Percentiles rank a stretch among this genome's conserved stretches.
Evolutionary conservation across 768 basidiomycete species (phyloP).

Genomic region (Lyophyllum semitale): DNA sequence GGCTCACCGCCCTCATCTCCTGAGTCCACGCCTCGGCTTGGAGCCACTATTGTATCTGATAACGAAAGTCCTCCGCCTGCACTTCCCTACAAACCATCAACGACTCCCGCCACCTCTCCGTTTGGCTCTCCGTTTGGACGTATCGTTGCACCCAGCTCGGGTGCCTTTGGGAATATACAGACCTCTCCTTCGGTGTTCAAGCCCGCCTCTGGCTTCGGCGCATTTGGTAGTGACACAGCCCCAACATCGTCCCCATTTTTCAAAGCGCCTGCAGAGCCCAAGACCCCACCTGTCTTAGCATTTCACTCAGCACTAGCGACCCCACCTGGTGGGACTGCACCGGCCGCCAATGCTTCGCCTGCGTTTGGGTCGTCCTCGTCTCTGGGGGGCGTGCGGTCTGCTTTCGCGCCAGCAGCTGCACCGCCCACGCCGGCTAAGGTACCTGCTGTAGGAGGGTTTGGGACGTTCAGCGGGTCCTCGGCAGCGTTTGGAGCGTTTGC

Average conservation of each 20-base stretch:
- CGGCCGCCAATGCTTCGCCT: constrained; percentile 26
- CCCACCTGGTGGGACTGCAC: constrained; percentile 20
- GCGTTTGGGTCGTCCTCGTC: constrained; percentile 41
- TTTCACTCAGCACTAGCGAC: constrained; percentile 30
- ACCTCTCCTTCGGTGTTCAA: constrained; percentile 40
- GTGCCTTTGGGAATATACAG: constrained; percentile 43
- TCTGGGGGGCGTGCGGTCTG: constrained; percentile 33
- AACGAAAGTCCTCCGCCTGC: constrained; percentile 13
- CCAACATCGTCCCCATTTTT: constrained; percentile 57
- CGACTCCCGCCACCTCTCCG: constrained; percentile 24
- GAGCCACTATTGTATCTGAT: constrained; percentile 13
- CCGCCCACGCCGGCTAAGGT: constrained; percentile 27
- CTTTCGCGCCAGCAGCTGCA: constrained; percentile 26
- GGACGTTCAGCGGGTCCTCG: constrained; percentile 47
- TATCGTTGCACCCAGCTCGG: constrained; percentile 7
- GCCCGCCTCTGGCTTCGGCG: constrained; percentile 46
- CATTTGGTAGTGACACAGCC: constrained; percentile 43
- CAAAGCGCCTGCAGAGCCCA: constrained; percentile 35
- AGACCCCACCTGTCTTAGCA: constrained; percentile 35
- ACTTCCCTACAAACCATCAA: constrained; percentile 20
- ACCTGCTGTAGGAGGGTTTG: constrained; percentile 44
- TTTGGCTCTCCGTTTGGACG: constrained; percentile 21
- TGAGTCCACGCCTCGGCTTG: constrained; percentile 17
- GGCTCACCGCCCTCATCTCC: constrained; percentile 23
- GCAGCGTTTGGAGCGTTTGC: constrained; percentile 45